Evolutionary conservation across 805 yeast genomes (phyloP).

Genomic region (Komagataella mondaviorum): DNA sequence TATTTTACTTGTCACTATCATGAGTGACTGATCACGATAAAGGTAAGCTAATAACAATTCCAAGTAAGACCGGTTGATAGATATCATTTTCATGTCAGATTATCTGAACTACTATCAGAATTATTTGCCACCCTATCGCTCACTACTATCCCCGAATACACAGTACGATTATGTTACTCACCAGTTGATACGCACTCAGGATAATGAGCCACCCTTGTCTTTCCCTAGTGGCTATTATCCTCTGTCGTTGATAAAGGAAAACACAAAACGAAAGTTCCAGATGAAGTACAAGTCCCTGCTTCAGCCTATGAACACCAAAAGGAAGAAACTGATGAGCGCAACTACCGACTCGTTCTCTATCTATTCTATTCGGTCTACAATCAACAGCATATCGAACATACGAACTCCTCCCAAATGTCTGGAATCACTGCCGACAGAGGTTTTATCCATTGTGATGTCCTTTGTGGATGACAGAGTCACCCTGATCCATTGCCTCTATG

Average conservation of each 20-base stretch:
- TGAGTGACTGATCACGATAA: neutral
- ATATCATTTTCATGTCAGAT: neutral
- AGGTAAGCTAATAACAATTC: neutral
- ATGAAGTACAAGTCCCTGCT: constrained; percentile 36
- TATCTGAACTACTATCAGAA: constrained; percentile 2
- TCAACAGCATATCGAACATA: neutral
- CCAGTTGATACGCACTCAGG: constrained; percentile 17
- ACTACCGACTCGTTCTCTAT: constrained; percentile 28
- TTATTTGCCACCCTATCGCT: constrained; percentile 38
- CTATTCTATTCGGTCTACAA: constrained; percentile 20
- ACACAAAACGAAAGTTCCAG: constrained; percentile 13
- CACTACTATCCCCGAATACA: constrained; percentile 32
- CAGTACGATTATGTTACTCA: constrained; percentile 38
- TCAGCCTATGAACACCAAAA: constrained; percentile 16
- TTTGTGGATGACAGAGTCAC: constrained; percentile 23
- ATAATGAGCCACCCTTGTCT: constrained; percentile 4
- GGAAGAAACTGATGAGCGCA: constrained; percentile 19
- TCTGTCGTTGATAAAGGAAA: constrained; percentile 13
- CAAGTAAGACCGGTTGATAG: neutral
- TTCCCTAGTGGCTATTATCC: constrained; percentile 19
- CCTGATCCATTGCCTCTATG: constrained; percentile 32
- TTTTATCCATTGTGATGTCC: constrained; percentile 22
- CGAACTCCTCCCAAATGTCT: constrained; percentile 5
- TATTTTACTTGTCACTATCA: neutral
- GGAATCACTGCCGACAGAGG: constrained; percentile 27